Evolutionary conservation across 2,329 filamentous ascomycete genomes (phyloP).

Genomic region (Lasiodiplodia theobromae): DNA sequence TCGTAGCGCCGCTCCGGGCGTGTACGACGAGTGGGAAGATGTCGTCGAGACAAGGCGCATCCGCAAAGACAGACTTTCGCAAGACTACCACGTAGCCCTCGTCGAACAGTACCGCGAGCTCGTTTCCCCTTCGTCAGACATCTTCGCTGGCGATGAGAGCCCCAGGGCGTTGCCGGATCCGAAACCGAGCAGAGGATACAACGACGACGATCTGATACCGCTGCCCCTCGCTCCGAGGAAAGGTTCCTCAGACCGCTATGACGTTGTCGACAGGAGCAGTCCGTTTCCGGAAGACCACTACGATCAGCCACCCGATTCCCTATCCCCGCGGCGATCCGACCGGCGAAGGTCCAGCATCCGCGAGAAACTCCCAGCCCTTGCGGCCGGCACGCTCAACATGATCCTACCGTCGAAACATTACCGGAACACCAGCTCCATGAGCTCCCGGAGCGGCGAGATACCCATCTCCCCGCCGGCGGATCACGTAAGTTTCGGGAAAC

Average conservation of each 20-base stretch:
- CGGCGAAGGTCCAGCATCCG: slow-evolving; percentile 8
- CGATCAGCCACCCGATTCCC: background rate
- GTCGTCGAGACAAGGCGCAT: background rate
- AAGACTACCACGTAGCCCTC: slow-evolving; percentile 21
- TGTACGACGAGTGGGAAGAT: slow-evolving; percentile 23
- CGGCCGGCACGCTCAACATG: slow-evolving; percentile 27
- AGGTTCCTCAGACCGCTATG: background rate
- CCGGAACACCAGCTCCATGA: slow-evolving; percentile 7
- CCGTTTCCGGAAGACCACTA: slow-evolving; percentile 11
- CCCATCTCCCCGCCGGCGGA: slow-evolving; percentile 14
- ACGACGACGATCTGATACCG: background rate
- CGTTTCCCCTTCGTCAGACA: slow-evolving; percentile 3
- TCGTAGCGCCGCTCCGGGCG: slow-evolving; percentile 23
- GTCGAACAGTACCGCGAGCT: slow-evolving; percentile 28
- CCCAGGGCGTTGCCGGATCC: background rate
- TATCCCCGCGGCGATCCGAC: background rate
- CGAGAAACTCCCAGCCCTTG: slow-evolving; percentile 24
- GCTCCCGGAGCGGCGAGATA: slow-evolving; percentile 22
- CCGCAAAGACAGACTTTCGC: slow-evolving; percentile 4
- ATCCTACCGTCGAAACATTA: slow-evolving; percentile 19
- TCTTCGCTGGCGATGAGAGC: background rate
- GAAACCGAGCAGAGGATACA: background rate
- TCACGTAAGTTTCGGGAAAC: background rate
- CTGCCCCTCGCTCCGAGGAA: background rate
- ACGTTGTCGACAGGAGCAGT: slow-evolving; percentile 5